phyloP scores from a whole-genome alignment of 495 filamentous ascomycete species.

The Zalerion maritima region DNA sequence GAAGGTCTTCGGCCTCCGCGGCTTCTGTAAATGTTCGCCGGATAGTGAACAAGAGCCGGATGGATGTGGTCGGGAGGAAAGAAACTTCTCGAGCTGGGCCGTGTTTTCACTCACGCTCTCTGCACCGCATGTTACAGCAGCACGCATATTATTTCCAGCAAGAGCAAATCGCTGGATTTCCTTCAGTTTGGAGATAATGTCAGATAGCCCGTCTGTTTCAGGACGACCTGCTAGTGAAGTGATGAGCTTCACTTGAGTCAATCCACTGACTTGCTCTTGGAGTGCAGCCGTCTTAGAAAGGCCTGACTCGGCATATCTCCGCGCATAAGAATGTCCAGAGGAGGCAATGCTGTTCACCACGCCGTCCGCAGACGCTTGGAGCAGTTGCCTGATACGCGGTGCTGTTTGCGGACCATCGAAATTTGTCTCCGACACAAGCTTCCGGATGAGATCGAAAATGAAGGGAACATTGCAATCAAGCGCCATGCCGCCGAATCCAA shows the following conservation, averaged over 20 bases:
- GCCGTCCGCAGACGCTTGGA: slow-evolving; percentile 72
- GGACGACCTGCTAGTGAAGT: slow-evolving; percentile 40
- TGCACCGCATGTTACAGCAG: slow-evolving; percentile 72
- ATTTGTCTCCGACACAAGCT: slow-evolving; percentile 70
- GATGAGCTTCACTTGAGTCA: slow-evolving; percentile 81
- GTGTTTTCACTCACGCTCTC: slow-evolving; percentile 60
- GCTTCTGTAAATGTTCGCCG: too few species aligned
- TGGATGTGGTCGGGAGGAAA: slow-evolving; percentile 40
- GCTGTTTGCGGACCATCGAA: slow-evolving; percentile 73
- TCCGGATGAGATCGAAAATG: slow-evolving; percentile 79
- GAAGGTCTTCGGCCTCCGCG: slow-evolving; percentile 54
- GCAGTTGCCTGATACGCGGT: slow-evolving; percentile 65
- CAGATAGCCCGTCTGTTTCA: slow-evolving; percentile 47
- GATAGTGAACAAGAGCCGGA: too few species aligned
- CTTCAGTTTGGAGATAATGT: slow-evolving; percentile 75
- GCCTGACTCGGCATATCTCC: slow-evolving; percentile 64
- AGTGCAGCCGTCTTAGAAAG: slow-evolving; percentile 55
- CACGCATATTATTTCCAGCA: slow-evolving; percentile 44
- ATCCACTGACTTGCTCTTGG: slow-evolving; percentile 66
- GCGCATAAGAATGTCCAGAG: slow-evolving; percentile 73
- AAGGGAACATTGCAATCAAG: slow-evolving; percentile 76
- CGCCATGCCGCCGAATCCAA: slow-evolving; percentile 70
- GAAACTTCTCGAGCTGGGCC: slow-evolving; percentile 53
- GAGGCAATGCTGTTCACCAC: slow-evolving; percentile 84
- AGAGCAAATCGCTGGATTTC: slow-evolving; percentile 70